Evolutionary conservation across 129 eudicot genomes (phyloP).

Genomic region (Flaveria ramosissima): DNA sequence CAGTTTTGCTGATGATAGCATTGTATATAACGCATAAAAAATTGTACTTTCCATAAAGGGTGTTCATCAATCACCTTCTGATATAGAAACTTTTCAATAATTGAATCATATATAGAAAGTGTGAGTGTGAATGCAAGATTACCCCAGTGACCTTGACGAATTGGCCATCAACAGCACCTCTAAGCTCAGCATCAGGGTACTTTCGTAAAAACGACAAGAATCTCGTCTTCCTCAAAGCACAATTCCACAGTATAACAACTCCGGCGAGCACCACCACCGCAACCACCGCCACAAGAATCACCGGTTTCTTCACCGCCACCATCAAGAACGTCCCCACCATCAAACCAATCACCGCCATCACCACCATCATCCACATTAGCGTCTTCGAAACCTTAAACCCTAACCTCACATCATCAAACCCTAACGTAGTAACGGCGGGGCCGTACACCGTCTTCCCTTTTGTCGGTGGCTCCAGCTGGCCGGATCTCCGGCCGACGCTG

Average conservation of each 20-base stretch:
- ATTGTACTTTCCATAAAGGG: slow-evolving; percentile 2
- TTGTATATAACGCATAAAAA: neutral
- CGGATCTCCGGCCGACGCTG: slow-evolving; percentile 63
- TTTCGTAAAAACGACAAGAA: slow-evolving; percentile 49
- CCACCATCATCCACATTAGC: slow-evolving; percentile 80
- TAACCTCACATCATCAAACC: slow-evolving; percentile 51
- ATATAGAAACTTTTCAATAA: too few relatives aligned
- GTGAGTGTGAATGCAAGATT: slow-evolving; percentile 20
- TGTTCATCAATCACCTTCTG: too few relatives aligned
- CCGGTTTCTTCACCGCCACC: slow-evolving; percentile 78
- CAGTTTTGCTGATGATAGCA: too few relatives aligned
- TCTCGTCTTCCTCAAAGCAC: slow-evolving; percentile 46
- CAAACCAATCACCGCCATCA: slow-evolving; percentile 69
- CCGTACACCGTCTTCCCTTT: slow-evolving; percentile 64
- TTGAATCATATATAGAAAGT: too few relatives aligned
- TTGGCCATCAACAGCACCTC: slow-evolving; percentile 95
- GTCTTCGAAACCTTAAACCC: slow-evolving; percentile 75
- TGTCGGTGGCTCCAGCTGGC: slow-evolving; percentile 48
- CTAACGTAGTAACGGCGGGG: slow-evolving; percentile 65
- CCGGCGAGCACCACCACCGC: slow-evolving; percentile 45
- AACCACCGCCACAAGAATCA: slow-evolving; percentile 51
- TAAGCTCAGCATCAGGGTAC: slow-evolving; percentile 84
- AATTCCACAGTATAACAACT: slow-evolving; percentile 54
- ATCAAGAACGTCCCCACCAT: slow-evolving; percentile 69
- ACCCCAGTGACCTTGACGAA: slow-evolving; percentile 98